A percentile compares a stretch with the other conserved stretches of the same genome.
phyloP scores from a whole-genome alignment of 192 early-diverging fungal species.

The Pecoramyces ruminantium region DNA sequence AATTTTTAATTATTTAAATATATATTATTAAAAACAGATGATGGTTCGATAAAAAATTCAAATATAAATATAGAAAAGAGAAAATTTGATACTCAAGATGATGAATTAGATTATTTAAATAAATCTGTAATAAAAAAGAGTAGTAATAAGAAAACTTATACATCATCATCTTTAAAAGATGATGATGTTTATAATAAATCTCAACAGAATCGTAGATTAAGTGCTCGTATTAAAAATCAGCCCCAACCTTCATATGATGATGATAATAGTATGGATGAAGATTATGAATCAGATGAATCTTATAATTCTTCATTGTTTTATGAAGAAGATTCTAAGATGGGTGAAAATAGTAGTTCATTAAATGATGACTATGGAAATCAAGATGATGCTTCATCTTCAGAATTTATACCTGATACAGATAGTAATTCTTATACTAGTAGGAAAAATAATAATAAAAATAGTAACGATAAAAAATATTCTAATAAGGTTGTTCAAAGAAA shows the following conservation, averaged over 20 bases:
- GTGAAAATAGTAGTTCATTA: not conserved
- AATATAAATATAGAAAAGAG: too few species aligned
- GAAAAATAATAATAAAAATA: not conserved
- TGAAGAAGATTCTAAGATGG: not conserved
- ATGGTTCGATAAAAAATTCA: too few species aligned
- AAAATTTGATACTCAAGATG: too few species aligned
- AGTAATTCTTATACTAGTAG: not conserved
- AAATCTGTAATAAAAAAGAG: not conserved
- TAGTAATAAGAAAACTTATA: not conserved
- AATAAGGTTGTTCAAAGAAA: not conserved
- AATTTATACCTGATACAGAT: not conserved
- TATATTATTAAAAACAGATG: too few species aligned
- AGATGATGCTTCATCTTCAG: not conserved
- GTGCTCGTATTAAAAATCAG: not conserved
- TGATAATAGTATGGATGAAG: not conserved
- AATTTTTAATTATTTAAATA: too few species aligned
- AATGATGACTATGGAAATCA: not conserved
- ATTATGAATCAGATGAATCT: not conserved
- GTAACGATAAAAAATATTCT: not conserved
- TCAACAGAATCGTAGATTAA: not conserved
- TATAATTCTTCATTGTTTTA: not conserved
- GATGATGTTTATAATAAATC: not conserved
- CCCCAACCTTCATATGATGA: not conserved
- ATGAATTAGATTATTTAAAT: too few species aligned
- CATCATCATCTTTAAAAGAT: not conserved